Percentiles rank a stretch among this genome's conserved stretches.
phyloP scores from a whole-genome alignment of 164 flowering plant species.

The Hamamelis virginiana region DNA sequence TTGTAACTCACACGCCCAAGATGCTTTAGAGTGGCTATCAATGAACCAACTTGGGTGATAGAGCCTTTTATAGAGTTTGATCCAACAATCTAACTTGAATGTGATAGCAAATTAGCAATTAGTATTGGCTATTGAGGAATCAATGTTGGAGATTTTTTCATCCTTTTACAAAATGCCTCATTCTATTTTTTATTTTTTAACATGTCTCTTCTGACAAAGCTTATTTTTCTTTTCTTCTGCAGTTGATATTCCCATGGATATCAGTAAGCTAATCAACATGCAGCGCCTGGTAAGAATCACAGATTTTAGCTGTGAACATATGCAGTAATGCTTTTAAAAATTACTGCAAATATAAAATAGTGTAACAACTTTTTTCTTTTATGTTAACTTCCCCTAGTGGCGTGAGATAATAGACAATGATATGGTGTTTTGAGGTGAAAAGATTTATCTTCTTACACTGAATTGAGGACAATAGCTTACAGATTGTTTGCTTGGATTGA shows the following conservation, averaged over 20 bases:
- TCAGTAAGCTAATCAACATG: slow-evolving; percentile 75
- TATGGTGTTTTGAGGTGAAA: no score
- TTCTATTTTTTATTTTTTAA: neutral
- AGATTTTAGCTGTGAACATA: neutral
- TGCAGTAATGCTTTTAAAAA: neutral
- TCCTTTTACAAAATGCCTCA: neutral
- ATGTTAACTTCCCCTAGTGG: neutral
- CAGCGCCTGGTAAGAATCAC: slow-evolving; percentile 81
- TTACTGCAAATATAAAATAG: neutral
- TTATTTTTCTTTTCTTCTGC: slow-evolving; percentile 22
- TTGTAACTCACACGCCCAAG: no score
- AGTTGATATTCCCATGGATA: slow-evolving; percentile 88
- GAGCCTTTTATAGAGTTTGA: neutral
- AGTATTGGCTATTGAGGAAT: neutral
- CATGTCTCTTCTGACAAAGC: neutral
- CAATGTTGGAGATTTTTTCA: neutral
- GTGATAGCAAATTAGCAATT: neutral
- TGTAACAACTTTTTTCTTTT: neutral
- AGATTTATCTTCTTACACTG: no score
- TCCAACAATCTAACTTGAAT: neutral
- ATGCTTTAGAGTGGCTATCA: neutral
- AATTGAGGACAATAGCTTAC: no score
- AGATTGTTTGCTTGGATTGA: no score
- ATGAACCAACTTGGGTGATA: neutral
- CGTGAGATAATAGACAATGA: no score